Conservation (phyloP, 2,329 filamentous ascomycete genomes). For the Fusarium sp. region DNA sequence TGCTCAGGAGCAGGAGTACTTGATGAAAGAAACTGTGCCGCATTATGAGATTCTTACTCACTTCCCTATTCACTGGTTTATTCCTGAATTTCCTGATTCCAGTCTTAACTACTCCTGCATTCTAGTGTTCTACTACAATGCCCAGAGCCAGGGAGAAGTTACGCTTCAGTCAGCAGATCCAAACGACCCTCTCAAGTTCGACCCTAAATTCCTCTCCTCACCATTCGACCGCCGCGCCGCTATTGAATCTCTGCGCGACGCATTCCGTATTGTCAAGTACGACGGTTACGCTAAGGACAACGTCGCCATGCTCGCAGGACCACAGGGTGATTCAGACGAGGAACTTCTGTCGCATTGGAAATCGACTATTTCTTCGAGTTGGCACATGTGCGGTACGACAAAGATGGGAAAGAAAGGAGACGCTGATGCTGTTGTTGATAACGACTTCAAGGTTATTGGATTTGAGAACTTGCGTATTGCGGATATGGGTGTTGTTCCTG, state of each 20-base stretch:
- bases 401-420: slow-evolving; percentile 64
- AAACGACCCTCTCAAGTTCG: slow-evolving; percentile 60
- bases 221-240: slow-evolving; percentile 65
- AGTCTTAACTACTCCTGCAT: slow-evolving; percentile 57
- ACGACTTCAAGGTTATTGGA: slow-evolving; percentile 31
- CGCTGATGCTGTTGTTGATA: slow-evolving; percentile 60
- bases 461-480: slow-evolving; percentile 35
- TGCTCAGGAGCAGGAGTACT: slow-evolving; percentile 53
- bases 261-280: slow-evolving; percentile 52
- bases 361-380: slow-evolving; percentile 58
- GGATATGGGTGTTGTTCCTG: slow-evolving; percentile 40
- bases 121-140: slow-evolving; percentile 63
- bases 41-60: slow-evolving; percentile 66
- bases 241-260: slow-evolving; percentile 61
- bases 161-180: slow-evolving; percentile 65
- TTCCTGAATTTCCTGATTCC: slow-evolving; percentile 51
- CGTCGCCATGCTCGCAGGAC: slow-evolving; percentile 54
- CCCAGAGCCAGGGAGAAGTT: slow-evolving; percentile 63
- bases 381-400: slow-evolving; percentile 67
- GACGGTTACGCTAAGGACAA: slow-evolving; percentile 58
- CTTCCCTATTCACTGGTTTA: slow-evolving; percentile 55
- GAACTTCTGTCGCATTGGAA: slow-evolving; percentile 61
- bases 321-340: slow-evolving; percentile 61
- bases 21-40: slow-evolving; percentile 63
- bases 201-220: slow-evolving; percentile 63